Percentiles rank a stretch among this genome's conserved stretches.
phyloP scores from a whole-genome alignment of 2,329 filamentous ascomycete genomes.

The Helotiales sp. region DNA sequence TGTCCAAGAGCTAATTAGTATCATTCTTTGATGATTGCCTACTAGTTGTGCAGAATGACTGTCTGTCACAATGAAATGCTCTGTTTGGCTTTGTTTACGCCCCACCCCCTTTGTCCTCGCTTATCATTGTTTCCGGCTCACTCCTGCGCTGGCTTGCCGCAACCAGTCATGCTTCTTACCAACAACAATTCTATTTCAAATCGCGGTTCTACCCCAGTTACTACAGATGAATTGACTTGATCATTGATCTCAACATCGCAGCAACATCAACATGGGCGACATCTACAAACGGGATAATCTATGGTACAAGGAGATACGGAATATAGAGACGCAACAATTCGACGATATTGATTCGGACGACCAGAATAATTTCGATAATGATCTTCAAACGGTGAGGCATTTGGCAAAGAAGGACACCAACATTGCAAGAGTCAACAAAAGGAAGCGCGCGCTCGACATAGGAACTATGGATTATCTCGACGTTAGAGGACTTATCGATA shows the following conservation, averaged over 20 bases:
- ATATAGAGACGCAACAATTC: constrained; percentile 6
- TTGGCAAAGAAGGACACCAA: too few relatives aligned
- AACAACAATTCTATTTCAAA: background rate
- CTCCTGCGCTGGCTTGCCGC: background rate
- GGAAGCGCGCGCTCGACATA: too few relatives aligned
- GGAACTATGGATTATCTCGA: background rate
- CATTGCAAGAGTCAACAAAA: too few relatives aligned
- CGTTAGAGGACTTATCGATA: background rate
- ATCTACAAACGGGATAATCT: background rate
- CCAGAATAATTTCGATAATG: background rate
- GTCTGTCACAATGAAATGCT: too few relatives aligned
- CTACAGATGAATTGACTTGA: background rate
- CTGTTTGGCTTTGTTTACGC: background rate
- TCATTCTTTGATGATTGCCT: too few relatives aligned
- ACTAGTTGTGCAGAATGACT: too few relatives aligned
- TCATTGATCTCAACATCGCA: background rate
- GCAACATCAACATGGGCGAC: background rate
- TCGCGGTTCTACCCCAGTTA: background rate
- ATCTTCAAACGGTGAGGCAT: too few relatives aligned
- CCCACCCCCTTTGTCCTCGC: background rate
- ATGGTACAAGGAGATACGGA: background rate
- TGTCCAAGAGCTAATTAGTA: too few relatives aligned
- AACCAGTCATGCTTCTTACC: background rate
- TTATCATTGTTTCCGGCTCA: background rate
- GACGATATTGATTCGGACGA: background rate